A percentile compares a stretch with the other conserved stretches of the same genome.
Evolutionary conservation across 139 green algal species (phyloP).

Genomic region (Picochlorum sp.): DNA sequence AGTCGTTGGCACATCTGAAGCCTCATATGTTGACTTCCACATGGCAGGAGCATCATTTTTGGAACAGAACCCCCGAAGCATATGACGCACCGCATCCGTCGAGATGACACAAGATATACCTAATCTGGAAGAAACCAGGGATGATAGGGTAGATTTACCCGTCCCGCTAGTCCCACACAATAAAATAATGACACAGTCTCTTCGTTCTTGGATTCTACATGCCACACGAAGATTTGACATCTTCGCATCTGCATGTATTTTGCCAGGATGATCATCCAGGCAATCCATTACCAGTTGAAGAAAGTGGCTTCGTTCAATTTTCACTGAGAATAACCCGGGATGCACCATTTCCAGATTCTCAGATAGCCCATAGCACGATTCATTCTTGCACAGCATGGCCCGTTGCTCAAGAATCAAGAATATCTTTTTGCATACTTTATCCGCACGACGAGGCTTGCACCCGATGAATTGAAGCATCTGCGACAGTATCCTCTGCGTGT

Average conservation of each 20-base stretch:
- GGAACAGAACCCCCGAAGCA: conserved; percentile 45
- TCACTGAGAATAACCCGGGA: too few relatives aligned
- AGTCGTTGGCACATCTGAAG: conserved; percentile 14
- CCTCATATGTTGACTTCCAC: conserved; percentile 84
- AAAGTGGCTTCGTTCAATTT: conserved; percentile 14
- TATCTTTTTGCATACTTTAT: conserved; percentile 35
- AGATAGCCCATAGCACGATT: conserved; percentile 4
- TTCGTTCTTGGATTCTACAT: neutral
- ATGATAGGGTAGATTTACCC: conserved; percentile 90
- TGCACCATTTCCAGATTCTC: too few relatives aligned
- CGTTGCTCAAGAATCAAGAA: conserved; percentile 26
- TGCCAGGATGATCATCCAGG: neutral
- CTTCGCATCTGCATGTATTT: neutral
- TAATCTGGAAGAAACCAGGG: conserved; percentile 72
- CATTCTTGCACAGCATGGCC: neutral
- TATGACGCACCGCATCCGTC: conserved; percentile 81
- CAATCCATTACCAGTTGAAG: conserved; percentile 23
- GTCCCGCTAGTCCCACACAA: conserved; percentile 49
- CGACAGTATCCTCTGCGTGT: conserved; percentile 55
- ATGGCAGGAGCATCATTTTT: conserved; percentile 63
- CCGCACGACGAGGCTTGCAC: conserved; percentile 58
- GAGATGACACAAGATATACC: conserved; percentile 82
- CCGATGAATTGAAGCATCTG: conserved; percentile 62
- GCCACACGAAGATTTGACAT: neutral
- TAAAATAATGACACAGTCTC: conserved; percentile 10